Evolutionary conservation across 2,329 filamentous ascomycete genomes (phyloP), one percentile per base, ranked within the genome.

Genomic region (Nothophoma quercina): DNA sequence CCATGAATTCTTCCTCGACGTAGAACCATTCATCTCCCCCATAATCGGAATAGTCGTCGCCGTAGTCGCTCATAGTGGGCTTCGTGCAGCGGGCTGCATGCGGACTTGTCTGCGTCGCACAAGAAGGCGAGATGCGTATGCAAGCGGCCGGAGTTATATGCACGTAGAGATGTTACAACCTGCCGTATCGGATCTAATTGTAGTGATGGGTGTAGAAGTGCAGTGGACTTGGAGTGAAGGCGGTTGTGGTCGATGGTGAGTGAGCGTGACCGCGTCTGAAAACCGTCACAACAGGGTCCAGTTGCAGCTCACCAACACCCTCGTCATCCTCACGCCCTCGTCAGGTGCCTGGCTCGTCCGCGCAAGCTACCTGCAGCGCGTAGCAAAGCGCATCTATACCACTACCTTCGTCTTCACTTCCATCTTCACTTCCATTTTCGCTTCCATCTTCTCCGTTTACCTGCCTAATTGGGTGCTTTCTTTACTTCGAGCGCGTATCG

Each of bases 1-100:
- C 55, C 48, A 69, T 64, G 53, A 68, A 71, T 40, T 76, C 76
- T 26, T 80, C 79, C 48, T 80, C 78, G 26, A 80, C 72, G 39
- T 79, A 81, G 30, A 78, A 64, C 71, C 76, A 80, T 5, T 79
- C 78, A 32, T 73, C 75, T 41, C 72, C 69, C 42, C 72, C 69
- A 15, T 72, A 70, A 55, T 74, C 72, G 30, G 61, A 67, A 56
- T 70, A 69, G 45, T 74, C 68, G 45, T 75, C 70, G 56, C 72
- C 74, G 65, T 76, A 78, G 58, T 79, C 76, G 56, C 72, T 75
- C 73, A 76, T 76, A 32, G 7, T 69, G 53, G 60, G 38, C 40
- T 28, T 26, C 7, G 48, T 50, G 51, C 43, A 41, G 35, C 25
- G 26, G 35, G 19, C 49, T 35, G 45, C 46, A 56, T 59, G 43